phyloP scores from a whole-genome alignment of 169 alveolate species.

The Cryptosporidium viatorum region DNA sequence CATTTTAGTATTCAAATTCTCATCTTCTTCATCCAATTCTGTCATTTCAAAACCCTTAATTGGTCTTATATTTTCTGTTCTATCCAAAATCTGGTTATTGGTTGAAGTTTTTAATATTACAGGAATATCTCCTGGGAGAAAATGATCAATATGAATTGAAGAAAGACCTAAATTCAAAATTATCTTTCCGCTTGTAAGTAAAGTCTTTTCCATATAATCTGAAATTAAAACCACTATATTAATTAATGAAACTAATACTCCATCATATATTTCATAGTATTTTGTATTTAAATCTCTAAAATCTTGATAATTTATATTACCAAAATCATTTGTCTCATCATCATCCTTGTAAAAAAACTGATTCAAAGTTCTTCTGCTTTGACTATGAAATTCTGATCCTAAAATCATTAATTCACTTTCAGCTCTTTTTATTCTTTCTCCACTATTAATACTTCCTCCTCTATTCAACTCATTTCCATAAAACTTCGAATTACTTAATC shows the following conservation, averaged over 20 bases:
- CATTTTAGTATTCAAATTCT: neutral
- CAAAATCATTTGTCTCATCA: neutral
- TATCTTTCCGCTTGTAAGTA: slow-evolving; percentile 44
- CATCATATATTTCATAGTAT: slow-evolving; percentile 44
- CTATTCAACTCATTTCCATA: neutral
- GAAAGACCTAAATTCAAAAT: slow-evolving; percentile 31
- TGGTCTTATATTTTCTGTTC: neutral
- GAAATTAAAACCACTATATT: slow-evolving; percentile 17
- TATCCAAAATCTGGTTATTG: slow-evolving; percentile 12
- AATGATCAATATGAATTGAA: slow-evolving; percentile 87
- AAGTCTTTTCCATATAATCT: slow-evolving; percentile 10
- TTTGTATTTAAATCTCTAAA: neutral
- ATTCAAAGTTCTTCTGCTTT: neutral
- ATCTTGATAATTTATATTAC: neutral
- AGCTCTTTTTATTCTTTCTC: neutral
- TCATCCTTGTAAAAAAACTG: neutral
- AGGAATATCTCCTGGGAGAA: slow-evolving; percentile 89
- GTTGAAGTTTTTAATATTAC: slow-evolving; percentile 87
- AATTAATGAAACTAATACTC: slow-evolving; percentile 19
- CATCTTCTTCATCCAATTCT: slow-evolving; percentile 68
- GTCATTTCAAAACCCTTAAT: neutral
- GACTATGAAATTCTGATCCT: neutral
- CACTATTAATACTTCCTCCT: too few species aligned
- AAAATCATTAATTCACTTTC: neutral
- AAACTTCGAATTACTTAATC: neutral